These are phyloP conservation scores for Carex arenaria DNA, from an alignment of 202 grass and related monocot genomes.

Conservation along the genomic window DNA sequence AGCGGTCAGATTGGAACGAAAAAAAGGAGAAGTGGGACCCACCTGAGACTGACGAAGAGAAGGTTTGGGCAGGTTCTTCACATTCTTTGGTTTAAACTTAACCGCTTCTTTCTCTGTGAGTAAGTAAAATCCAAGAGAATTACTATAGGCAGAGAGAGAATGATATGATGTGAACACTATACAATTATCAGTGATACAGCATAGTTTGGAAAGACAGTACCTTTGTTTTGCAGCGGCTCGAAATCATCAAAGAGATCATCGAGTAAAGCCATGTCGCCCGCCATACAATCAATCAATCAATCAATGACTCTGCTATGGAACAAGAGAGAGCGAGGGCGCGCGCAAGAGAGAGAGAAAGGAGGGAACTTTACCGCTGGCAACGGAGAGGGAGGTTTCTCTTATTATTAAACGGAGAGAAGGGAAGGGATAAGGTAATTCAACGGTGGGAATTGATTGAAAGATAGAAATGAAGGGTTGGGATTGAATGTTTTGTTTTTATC, in stretches of 20 bases:
- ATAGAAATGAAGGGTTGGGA: no score
- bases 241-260: background rate
- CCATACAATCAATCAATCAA: background rate
- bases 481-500: no score
- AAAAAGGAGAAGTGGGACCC: background rate
- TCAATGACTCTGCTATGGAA: no score
- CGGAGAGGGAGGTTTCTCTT: no score
- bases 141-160: background rate
- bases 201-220: background rate
- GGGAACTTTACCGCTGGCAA: no score
- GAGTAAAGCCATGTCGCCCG: background rate
- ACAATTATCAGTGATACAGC: no score
- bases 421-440: no score
- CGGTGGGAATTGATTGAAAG: no score
- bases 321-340: no score
- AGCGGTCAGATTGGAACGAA: background rate
- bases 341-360: no score
- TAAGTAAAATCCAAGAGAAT: background rate
- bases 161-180: background rate
- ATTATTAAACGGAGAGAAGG: no score
- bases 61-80: background rate
- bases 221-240: background rate
- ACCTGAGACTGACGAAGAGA: background rate
- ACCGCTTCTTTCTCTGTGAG: background rate
- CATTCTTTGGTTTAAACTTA: background rate